phyloP scores from a whole-genome alignment of 352 stramenopile species.

The Phytopythium delawarense region DNA sequence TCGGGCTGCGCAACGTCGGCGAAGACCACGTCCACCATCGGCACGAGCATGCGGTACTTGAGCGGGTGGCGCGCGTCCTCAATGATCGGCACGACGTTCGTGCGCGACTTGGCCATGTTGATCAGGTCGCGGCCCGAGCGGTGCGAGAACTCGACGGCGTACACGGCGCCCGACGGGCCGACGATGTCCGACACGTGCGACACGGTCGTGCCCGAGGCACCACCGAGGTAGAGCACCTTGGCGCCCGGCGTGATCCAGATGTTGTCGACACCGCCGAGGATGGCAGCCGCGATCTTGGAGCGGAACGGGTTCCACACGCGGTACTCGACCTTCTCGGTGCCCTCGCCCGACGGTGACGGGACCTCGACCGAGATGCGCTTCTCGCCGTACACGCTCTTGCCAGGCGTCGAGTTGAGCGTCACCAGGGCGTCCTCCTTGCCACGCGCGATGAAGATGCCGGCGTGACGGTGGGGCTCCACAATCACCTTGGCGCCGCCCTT shows the following conservation, averaged over 20 bases:
- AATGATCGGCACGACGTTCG: constrained; percentile 99
- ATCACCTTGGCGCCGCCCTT: constrained; percentile 96
- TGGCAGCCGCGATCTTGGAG: constrained; percentile 98
- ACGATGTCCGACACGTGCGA: constrained; percentile 99
- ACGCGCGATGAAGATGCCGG: constrained; percentile 98
- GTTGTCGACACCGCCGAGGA: constrained; percentile 98
- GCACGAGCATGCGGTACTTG: constrained; percentile 99
- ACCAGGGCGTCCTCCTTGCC: constrained; percentile 99
- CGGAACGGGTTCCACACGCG: constrained; percentile 99
- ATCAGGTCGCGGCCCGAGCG: constrained; percentile 98
- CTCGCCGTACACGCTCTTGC: constrained; percentile 99
- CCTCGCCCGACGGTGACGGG: constrained; percentile 82
- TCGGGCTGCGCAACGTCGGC: constrained; percentile 99
- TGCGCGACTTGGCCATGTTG: constrained; percentile 98
- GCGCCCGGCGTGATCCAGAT: constrained; percentile 97
- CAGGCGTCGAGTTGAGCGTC: constrained; percentile 98
- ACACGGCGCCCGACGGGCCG: constrained; percentile 95
- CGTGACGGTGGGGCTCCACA: constrained; percentile 97
- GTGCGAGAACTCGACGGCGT: constrained; percentile 99
- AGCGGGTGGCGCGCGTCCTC: constrained; percentile 97
- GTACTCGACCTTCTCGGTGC: constrained; percentile 98
- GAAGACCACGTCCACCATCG: constrained; percentile 99
- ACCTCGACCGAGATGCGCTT: constrained; percentile 99
- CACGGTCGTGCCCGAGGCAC: constrained; percentile 97
- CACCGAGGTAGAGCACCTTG: constrained; percentile 99